These are phyloP conservation scores for Citrus unshiu DNA, from an alignment of 345 rosid species.

Conservation along the genomic window DNA sequence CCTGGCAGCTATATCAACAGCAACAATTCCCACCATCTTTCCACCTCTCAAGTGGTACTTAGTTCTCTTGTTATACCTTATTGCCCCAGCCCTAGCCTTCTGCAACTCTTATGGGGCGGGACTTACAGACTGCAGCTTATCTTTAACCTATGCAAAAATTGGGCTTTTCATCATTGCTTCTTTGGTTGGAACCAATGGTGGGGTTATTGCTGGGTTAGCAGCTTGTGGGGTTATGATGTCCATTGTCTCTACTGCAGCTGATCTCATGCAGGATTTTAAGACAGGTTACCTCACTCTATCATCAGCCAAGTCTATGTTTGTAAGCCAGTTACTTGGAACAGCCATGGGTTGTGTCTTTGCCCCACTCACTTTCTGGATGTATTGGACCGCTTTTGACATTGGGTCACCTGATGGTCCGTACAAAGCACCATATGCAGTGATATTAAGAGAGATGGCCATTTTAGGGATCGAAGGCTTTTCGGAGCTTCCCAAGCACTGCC, in stretches of 20 bases:
- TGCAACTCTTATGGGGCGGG: conserved; percentile 93
- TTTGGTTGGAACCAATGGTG: conserved; percentile 69
- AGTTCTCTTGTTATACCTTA: conserved; percentile 67
- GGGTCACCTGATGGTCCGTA: conserved; percentile 86
- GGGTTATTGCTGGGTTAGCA: conserved; percentile 83
- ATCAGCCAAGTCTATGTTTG: conserved; percentile 92
- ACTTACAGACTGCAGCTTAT: conserved; percentile 78
- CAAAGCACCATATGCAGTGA: conserved; percentile 89
- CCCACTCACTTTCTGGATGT: conserved; percentile 87
- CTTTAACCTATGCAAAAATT: conserved; percentile 84
- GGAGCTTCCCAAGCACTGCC: conserved; percentile 75
- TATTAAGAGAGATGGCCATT: conserved; percentile 92
- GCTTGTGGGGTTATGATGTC: conserved; percentile 94
- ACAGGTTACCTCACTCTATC: conserved; percentile 87
- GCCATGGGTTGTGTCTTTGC: conserved; percentile 93
- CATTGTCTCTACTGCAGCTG: conserved; percentile 93
- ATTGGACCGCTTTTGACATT: conserved; percentile 84
- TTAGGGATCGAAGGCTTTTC: conserved; percentile 82
- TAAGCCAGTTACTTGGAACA: conserved; percentile 80
- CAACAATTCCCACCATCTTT: conserved; percentile 61
- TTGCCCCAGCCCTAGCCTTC: conserved; percentile 91
- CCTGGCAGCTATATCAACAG: conserved; percentile 81
- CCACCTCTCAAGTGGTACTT: conserved; percentile 88
- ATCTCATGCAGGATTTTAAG: conserved; percentile 97
- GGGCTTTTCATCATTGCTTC: conserved; percentile 89